Evolutionary conservation across 305 asterid genomes (phyloP).

Genomic region (Fraxinus baroniana): DNA sequence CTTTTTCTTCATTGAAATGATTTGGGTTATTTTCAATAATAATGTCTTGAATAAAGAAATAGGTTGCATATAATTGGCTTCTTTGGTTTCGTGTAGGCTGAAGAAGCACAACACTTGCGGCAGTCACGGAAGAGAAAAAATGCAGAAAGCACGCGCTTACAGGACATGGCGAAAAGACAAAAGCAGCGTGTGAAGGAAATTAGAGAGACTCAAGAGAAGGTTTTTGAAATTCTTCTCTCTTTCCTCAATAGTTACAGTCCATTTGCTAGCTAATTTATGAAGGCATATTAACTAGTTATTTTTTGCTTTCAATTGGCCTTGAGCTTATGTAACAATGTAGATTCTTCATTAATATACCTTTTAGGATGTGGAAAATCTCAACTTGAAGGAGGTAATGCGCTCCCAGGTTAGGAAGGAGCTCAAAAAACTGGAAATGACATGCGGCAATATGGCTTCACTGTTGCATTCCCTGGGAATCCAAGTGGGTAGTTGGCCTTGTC

Average conservation of each 20-base stretch:
- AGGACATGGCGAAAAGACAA: conserved; percentile 91
- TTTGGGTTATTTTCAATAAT: not conserved
- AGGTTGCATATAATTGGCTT: conserved; percentile 12
- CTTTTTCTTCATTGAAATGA: not conserved
- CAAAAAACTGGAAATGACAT: conserved; percentile 47
- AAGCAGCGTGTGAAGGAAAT: conserved; percentile 84
- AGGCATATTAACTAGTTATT: conserved; percentile 9
- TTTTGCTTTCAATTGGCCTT: not conserved
- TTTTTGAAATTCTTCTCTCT: conserved; percentile 21
- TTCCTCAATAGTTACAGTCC: conserved; percentile 12
- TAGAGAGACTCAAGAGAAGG: conserved; percentile 74
- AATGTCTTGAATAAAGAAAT: not conserved
- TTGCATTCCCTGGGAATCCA: conserved; percentile 32
- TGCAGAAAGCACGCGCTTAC: conserved; percentile 69
- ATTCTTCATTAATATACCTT: conserved; percentile 20
- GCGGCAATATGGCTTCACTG: conserved; percentile 66
- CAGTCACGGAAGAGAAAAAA: conserved; percentile 64
- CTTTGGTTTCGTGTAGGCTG: conserved; percentile 54
- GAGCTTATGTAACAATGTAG: not conserved
- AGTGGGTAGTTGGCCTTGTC: conserved; percentile 41
- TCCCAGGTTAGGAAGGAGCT: conserved; percentile 62
- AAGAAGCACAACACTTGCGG: conserved; percentile 67
- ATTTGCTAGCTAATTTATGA: not conserved
- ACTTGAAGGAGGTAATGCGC: conserved; percentile 70
- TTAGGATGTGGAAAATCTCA: conserved; percentile 84